Evolutionary conservation across 495 filamentous ascomycete species (phyloP).

Genomic region (Letharia columbiana): DNA sequence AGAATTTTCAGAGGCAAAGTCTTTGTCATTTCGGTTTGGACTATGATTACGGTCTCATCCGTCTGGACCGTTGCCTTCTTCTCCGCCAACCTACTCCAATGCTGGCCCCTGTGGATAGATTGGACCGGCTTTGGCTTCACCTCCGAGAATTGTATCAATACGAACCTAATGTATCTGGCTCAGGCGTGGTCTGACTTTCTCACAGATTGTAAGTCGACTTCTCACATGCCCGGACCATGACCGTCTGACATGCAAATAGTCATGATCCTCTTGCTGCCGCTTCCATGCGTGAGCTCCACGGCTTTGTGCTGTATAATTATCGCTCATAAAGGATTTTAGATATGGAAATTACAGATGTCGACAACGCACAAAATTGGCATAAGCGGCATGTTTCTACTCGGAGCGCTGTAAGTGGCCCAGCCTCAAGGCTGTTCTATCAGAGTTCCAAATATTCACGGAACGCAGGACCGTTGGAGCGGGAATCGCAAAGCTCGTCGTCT

Average conservation of each 20-base stretch:
- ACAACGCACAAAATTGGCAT: background rate
- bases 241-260: background rate
- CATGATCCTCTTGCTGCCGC: background rate
- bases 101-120: background rate
- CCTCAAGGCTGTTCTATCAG: background rate
- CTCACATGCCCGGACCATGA: background rate
- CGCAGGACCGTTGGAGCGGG: background rate
- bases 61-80: background rate
- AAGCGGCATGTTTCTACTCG: background rate
- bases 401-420: background rate
- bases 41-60: background rate
- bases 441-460: background rate
- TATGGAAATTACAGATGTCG: conserved; percentile 1
- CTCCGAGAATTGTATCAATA: background rate
- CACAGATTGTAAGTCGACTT: background rate
- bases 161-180: background rate
- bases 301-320: background rate
- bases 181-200: conserved; percentile 9
- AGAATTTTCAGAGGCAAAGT: background rate
- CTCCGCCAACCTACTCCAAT: background rate
- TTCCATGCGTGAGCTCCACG: background rate
- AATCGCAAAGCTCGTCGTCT: background rate
- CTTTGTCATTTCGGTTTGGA: background rate
- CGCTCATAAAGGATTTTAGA: background rate
- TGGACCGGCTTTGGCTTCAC: background rate